Conservation (phyloP, 768 basidiomycete species). For the Suillus sp. region DNA sequence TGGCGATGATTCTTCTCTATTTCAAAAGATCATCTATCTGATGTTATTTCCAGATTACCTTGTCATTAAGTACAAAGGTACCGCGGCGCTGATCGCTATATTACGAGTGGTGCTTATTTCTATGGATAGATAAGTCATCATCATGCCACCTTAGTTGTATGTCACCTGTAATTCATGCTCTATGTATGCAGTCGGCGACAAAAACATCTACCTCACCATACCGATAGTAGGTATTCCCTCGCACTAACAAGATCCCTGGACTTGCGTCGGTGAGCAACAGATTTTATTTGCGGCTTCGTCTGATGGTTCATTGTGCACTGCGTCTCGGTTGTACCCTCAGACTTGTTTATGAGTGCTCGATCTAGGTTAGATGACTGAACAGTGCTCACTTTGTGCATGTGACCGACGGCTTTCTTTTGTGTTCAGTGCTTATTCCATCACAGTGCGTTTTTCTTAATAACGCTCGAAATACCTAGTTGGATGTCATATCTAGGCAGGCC, state of each 20-base stretch:
- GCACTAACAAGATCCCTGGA: not conserved
- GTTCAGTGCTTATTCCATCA: not conserved
- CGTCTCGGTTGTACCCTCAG: not conserved
- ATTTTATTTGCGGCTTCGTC: not conserved
- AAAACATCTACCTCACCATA: slow-evolving; percentile 5
- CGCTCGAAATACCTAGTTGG: not conserved
- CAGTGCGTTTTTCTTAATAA: not conserved
- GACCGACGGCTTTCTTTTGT: not conserved
- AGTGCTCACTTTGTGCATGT: not conserved
- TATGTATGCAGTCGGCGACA: slow-evolving; percentile 1
- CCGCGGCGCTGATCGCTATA: not conserved
- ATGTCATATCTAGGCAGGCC: not conserved
- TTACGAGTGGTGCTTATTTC: not conserved
- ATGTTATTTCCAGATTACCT: not conserved
- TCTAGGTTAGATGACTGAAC: not conserved
- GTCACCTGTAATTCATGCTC: not conserved
- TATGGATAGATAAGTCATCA: slow-evolving; percentile 12
- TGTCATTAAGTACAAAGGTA: slow-evolving; percentile 11
- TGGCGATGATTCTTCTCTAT: too few species aligned
- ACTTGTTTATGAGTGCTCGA: slow-evolving; percentile 1
- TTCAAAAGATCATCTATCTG: not conserved
- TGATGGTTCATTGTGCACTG: not conserved
- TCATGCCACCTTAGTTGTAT: not conserved
- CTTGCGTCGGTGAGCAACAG: not conserved
- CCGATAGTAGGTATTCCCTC: not conserved